Evolutionary conservation across 1,284 basidiomycete genomes (phyloP).

Genomic region (Heterobasidion annosum): DNA sequence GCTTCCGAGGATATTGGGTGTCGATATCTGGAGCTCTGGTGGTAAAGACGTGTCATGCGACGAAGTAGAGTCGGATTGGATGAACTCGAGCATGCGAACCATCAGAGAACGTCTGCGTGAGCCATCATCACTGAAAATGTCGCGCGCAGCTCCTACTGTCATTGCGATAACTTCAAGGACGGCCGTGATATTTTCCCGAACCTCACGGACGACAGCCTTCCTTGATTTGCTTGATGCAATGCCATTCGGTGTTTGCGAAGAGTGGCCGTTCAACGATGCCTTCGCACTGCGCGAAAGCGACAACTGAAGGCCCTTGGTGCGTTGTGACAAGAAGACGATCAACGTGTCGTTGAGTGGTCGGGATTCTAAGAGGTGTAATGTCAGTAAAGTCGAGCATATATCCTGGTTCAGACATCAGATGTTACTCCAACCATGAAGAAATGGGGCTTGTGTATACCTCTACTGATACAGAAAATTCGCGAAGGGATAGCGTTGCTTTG

Average conservation of each 20-base stretch:
- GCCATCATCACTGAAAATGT: conserved; percentile 34
- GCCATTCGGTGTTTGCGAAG: conserved; percentile 13
- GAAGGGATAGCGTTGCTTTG: conserved; percentile 67
- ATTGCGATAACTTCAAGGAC: conserved; percentile 45
- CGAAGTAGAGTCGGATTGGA: conserved; percentile 39
- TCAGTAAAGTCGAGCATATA: conserved; percentile 66
- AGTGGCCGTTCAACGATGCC: conserved; percentile 25
- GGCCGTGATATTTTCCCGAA: conserved; percentile 40
- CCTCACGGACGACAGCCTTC: conserved; percentile 31
- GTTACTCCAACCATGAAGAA: conserved; percentile 4
- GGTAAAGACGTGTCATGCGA: conserved; percentile 27
- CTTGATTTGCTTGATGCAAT: conserved; percentile 16
- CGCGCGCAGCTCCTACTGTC: conserved; percentile 45
- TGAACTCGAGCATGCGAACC: conserved; percentile 40
- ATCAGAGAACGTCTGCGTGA: conserved; percentile 37
- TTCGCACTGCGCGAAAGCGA: conserved; percentile 25
- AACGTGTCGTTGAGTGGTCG: conserved; percentile 68
- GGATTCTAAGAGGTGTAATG: conserved; percentile 79
- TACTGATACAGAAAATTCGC: conserved; percentile 40
- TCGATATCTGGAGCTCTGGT: conserved; percentile 49
- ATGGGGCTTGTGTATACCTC: conserved; percentile 27
- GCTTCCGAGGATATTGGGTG: conserved; percentile 47
- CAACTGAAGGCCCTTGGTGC: conserved; percentile 53
- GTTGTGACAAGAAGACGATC: conserved; percentile 60
- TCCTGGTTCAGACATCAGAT: conserved; percentile 32